Evolutionary conservation across 2,329 filamentous ascomycete genomes (phyloP), one percentile per base, ranked within the genome.

Genomic region (Fusarium humuli): DNA sequence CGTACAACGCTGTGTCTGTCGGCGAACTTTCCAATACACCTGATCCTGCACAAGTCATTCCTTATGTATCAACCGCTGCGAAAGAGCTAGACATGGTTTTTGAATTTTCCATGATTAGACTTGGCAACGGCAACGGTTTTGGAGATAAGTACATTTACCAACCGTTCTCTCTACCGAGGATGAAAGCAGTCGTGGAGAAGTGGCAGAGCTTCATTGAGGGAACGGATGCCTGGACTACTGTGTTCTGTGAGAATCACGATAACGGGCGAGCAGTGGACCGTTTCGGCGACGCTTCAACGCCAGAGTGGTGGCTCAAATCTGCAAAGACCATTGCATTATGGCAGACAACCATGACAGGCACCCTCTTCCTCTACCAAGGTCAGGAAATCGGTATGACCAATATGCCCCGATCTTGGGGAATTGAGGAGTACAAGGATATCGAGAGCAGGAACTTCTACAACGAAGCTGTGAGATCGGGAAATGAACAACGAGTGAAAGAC

Each of bases 241-340:
- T 85, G 0, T 91, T 90, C 70, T 83, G 85, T 53, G 89, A 91
- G 71, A 91, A 91, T 67, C 89, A 91, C 73, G 89, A 91, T 71
- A 87, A 89, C 40, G 86, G 85, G 0, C 82, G 89, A 1, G 84
- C 84, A 0, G 81, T 91, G 0, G 86, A 85, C 16, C 82, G 88
- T 0, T 91, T 86, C 63, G 84, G 83, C 0, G 79, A 83, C 13
- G 81, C 80, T 0, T 81, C 83, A 1, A 81, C 81, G 6, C 80
- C 84, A 1, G 81, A 80, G 9, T 73, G 80, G 40, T 83, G 86
- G 62, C 65, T 79, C 0, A 74, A 78, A 7, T 84, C 83, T 10
- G 84, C 84, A 2, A 88, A 88, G 75, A 84, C 86, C 40, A 78
- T 90, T 14, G 85, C 86, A 0, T 69, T 86, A 8, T 83, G 85